Conservation (phyloP, 2,329 filamentous ascomycete species). For the Lasiodiplodia gonubiensis region DNA sequence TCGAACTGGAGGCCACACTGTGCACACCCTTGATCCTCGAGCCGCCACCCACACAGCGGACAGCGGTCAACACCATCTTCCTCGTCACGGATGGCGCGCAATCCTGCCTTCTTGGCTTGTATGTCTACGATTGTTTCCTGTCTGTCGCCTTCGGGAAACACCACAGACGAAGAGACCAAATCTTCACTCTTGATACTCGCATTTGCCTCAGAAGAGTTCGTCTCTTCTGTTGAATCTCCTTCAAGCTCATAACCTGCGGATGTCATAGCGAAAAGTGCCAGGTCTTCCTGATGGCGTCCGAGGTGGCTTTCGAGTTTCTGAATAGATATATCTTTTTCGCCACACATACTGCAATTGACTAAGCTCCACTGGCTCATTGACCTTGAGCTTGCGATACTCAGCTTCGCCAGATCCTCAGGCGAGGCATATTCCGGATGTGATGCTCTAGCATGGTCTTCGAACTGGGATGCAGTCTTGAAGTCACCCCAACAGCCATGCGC, state of each 20-base stretch:
- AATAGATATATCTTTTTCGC: not conserved
- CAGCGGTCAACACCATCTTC: slow-evolving; percentile 68
- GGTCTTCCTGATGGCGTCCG: not conserved
- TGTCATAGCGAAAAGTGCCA: not conserved
- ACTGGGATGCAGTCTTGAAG: not conserved
- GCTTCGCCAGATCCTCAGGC: not conserved
- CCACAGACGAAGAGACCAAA: too few relatives aligned
- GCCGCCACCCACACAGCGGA: slow-evolving; percentile 66
- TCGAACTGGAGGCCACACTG: slow-evolving; percentile 60
- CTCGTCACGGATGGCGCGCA: slow-evolving; percentile 33
- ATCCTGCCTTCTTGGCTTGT: not conserved
- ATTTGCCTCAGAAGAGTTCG: too few relatives aligned
- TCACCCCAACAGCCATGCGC: not conserved
- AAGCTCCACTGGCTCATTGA: not conserved
- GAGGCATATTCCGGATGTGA: not conserved
- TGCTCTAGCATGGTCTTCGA: not conserved
- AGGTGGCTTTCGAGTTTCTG: not conserved
- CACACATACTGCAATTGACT: not conserved
- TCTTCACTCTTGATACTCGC: too few relatives aligned
- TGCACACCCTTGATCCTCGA: slow-evolving; percentile 64
- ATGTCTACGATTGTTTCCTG: too few relatives aligned
- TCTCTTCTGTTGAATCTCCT: too few relatives aligned
- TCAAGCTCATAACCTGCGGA: too few relatives aligned
- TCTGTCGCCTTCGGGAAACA: too few relatives aligned
- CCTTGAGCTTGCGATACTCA: not conserved